phyloP scores from a whole-genome alignment of 2,329 filamentous ascomycete genomes.

The Scytalidium lignicola region DNA sequence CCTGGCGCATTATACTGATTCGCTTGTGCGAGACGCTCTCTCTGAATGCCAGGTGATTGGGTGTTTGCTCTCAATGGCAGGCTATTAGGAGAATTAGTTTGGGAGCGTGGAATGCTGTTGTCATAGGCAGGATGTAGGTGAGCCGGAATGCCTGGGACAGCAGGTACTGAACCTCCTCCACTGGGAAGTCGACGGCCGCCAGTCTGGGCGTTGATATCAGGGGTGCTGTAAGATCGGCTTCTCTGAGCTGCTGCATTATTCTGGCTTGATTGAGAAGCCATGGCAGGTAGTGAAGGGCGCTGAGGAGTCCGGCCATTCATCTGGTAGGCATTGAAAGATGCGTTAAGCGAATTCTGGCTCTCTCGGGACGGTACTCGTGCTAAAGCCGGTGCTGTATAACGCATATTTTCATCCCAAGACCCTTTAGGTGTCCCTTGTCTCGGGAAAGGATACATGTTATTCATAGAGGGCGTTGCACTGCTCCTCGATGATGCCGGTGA shows the following conservation, averaged over 20 bases:
- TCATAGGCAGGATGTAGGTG: slow-evolving; percentile 60
- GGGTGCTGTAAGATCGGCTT: slow-evolving; percentile 88
- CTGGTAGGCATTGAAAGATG: slow-evolving; percentile 41
- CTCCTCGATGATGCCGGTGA: slow-evolving; percentile 72
- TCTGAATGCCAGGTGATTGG: slow-evolving; percentile 64
- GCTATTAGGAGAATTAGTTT: slow-evolving; percentile 72
- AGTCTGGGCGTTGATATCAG: slow-evolving; percentile 76
- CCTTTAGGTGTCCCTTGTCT: slow-evolving; percentile 66
- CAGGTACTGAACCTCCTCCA: slow-evolving; percentile 51
- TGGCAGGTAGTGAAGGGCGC: slow-evolving; percentile 73
- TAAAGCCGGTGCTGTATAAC: slow-evolving; percentile 86
- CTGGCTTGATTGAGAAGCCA: slow-evolving; percentile 52
- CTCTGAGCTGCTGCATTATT: slow-evolving; percentile 53
- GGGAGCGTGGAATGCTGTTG: slow-evolving; percentile 66
- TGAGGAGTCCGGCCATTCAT: slow-evolving; percentile 61
- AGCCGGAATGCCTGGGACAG: slow-evolving; percentile 70
- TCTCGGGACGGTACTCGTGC: slow-evolving; percentile 76
- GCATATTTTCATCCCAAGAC: slow-evolving; percentile 65
- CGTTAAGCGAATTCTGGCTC: slow-evolving; percentile 56
- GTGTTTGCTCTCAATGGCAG: slow-evolving; percentile 64
- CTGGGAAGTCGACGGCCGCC: slow-evolving; percentile 51
- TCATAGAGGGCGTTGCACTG: slow-evolving; percentile 61
- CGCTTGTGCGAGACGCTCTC: slow-evolving; percentile 48
- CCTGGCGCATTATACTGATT: slow-evolving; percentile 27
- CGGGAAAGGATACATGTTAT: slow-evolving; percentile 68